These are phyloP conservation scores for Emydomyces testavorans DNA, from an alignment of 2,329 filamentous ascomycete species.

Conservation along the genomic window DNA sequence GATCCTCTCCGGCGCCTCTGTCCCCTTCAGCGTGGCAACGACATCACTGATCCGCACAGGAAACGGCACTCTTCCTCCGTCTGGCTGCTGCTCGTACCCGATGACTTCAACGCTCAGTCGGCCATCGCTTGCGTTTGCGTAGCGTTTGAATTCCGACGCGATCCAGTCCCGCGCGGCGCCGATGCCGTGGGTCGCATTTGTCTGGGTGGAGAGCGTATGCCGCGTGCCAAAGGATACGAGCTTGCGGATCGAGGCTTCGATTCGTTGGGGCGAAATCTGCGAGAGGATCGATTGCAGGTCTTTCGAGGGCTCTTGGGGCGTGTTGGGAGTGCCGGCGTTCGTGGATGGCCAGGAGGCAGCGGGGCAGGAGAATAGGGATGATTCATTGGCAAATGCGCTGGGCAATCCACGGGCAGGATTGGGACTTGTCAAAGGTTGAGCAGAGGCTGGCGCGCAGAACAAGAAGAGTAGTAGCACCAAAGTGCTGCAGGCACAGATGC, in stretches of 20 bases:
- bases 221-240: slow-evolving; percentile 14
- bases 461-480: slow-evolving; percentile 1
- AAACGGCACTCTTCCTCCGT: slow-evolving; percentile 9
- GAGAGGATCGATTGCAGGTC: slow-evolving; percentile 8
- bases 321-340: slow-evolving; percentile 7
- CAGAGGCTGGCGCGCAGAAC: not conserved
- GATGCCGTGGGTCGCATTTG: slow-evolving; percentile 13
- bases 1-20: slow-evolving; percentile 9
- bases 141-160: slow-evolving; percentile 12
- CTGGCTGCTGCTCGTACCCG: slow-evolving; percentile 12
- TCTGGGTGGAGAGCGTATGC: slow-evolving; percentile 13
- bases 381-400: not conserved
- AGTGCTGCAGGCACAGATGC: not conserved
- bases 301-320: slow-evolving; percentile 8
- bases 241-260: slow-evolving; percentile 10
- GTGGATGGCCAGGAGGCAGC: slow-evolving; percentile 10
- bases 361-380: slow-evolving; percentile 11
- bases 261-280: slow-evolving; percentile 11
- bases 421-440: slow-evolving; percentile 1
- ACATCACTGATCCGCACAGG: slow-evolving; percentile 13
- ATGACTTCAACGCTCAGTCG: slow-evolving; percentile 10
- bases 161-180: slow-evolving; percentile 13
- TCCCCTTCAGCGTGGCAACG: slow-evolving; percentile 12
- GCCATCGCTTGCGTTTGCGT: slow-evolving; percentile 11
- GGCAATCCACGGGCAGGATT: slow-evolving; percentile 3